Conservation (phyloP, 176 grass and related monocot species). For the Chloris gayana region DNA sequence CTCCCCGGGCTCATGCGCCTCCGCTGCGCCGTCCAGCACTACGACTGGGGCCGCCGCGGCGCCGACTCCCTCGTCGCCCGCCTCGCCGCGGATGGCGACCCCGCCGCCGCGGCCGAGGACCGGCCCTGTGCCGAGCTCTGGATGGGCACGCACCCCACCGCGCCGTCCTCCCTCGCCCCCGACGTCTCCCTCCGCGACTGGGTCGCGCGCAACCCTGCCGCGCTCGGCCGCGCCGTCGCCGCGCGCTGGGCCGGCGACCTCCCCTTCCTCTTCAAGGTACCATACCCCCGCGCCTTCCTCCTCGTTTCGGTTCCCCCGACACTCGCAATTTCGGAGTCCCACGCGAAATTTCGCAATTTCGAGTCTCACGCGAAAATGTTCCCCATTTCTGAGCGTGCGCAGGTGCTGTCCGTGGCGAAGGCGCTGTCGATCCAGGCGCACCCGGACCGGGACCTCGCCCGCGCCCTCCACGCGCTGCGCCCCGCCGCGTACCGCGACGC, state of each 20-base stretch:
- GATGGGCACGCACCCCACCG: slow-evolving; percentile 88
- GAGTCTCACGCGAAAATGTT: no score
- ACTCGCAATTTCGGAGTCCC: not conserved
- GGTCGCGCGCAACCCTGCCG: slow-evolving; percentile 55
- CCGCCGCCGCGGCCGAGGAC: not conserved
- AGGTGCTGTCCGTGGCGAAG: slow-evolving; percentile 83
- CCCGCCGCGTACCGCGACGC: slow-evolving; percentile 78
- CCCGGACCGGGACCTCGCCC: slow-evolving; percentile 79
- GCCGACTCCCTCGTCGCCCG: slow-evolving; percentile 61
- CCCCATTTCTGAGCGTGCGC: no score
- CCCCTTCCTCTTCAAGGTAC: slow-evolving; percentile 92
- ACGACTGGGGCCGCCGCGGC: slow-evolving; percentile 77
- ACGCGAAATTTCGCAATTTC: no score
- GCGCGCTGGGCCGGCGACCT: slow-evolving; percentile 72
- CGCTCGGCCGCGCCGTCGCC: slow-evolving; percentile 59
- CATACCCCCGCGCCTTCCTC: no score
- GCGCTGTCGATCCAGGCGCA: slow-evolving; percentile 98
- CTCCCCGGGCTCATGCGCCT: slow-evolving; percentile 34
- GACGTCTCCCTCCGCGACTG: slow-evolving; percentile 63
- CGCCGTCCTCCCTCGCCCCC: slow-evolving; percentile 54
- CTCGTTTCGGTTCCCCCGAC: no score
- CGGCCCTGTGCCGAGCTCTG: slow-evolving; percentile 85
- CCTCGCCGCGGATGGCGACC: slow-evolving; percentile 25
- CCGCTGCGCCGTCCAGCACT: slow-evolving; percentile 76
- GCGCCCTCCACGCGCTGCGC: slow-evolving; percentile 63